Evolutionary conservation across 345 rosid genomes (phyloP), one percentile per base, ranked within the genome.

Genomic region (Moricandia arvensis): DNA sequence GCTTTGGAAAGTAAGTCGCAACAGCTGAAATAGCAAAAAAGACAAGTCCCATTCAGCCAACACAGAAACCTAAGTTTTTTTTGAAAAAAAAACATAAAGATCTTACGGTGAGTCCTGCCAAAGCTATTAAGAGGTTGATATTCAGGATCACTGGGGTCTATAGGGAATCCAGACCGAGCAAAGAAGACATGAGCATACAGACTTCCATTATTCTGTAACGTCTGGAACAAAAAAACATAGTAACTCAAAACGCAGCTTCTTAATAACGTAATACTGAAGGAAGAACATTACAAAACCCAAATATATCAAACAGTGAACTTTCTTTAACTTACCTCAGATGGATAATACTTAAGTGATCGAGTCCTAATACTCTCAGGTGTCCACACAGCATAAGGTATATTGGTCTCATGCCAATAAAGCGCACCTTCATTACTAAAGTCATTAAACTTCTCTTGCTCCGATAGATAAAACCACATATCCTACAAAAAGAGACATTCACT

Each of bases 401-500:
- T 88, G 1, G 91, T 83, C 82, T 93, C 99, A 41, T 93, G 99
- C 99, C 99, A 95, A 71, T 82, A 51, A 67, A 93, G 98, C 0
- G 91, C 87, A 43, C 77, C 79, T 77, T 92, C 96, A 71, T 84
- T 89, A n/a, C 86, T 82, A 72, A 89, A 95, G 58, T 91, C 93
- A 63, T 69, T 85, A 78, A 94, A 94, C 72, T 75, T 91, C 11
- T 85, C 86, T 2, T 85, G 77, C 74, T 88, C 93, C 11, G 98
- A 87, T 0, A 91, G 82, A 78, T 94, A 94, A 31, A 92, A 68
- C 99, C 99, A 95, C 99, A 95, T 90, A 85, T 95, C 99, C 99
- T 92, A 87, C 24, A 59, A 64, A 80, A n/a, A 33, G 27, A 54
- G n/a, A n/a, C 72, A 67, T 3, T 47, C 9, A 49, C 4, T n/a